Evolutionary conservation across 768 basidiomycete genomes (phyloP).

Genomic region (Boletus rubescentipes): DNA sequence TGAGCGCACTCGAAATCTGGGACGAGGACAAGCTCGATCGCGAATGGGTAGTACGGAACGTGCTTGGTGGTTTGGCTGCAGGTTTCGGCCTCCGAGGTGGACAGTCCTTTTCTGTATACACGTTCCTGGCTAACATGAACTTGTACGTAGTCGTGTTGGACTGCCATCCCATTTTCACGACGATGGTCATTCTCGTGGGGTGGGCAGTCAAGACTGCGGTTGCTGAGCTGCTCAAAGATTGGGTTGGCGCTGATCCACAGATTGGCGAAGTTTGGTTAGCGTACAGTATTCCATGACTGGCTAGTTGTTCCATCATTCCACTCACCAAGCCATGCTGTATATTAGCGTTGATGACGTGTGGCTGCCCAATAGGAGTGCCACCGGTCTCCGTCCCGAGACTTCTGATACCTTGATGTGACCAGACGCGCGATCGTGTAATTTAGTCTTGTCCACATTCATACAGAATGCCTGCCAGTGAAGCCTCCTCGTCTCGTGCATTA

Average conservation of each 20-base stretch:
- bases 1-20: conserved; percentile 50
- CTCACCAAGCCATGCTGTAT: not conserved
- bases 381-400: conserved; percentile 13
- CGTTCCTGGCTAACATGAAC: not conserved
- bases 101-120: conserved; percentile 6
- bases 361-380: conserved; percentile 6
- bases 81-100: conserved; percentile 82
- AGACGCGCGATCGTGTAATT: not conserved
- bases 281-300: conserved; percentile 70
- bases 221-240: conserved; percentile 58
- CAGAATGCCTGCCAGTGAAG: conserved; percentile 25
- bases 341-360: not conserved
- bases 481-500: conserved; percentile 62
- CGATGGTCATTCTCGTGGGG: conserved; percentile 68
- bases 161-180: conserved; percentile 70
- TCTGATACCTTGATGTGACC: conserved; percentile 19
- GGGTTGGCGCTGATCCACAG: conserved; percentile 61
- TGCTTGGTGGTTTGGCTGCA: conserved; percentile 83
- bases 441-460: conserved; percentile 9
- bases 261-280: conserved; percentile 73
- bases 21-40: conserved; percentile 76
- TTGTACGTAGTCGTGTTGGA: conserved; percentile 65
- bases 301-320: not conserved
- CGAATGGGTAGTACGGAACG: conserved; percentile 81
- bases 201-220: conserved; percentile 71